phyloP scores from a whole-genome alignment of 139 green algal genomes.

The Volvox africanus region DNA sequence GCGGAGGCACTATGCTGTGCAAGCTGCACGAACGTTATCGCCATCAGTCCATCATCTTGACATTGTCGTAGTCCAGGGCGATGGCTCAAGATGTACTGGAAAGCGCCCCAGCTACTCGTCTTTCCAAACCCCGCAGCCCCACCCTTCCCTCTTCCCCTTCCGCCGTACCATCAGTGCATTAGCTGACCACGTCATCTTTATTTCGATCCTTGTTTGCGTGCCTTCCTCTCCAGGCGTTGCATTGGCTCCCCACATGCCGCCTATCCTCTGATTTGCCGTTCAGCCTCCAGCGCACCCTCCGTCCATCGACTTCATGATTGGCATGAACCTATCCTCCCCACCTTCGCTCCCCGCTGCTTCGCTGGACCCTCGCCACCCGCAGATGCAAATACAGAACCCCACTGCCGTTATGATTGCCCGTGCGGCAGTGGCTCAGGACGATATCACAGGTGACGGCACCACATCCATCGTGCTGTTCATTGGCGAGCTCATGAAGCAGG shows the following conservation, averaged over 20 bases:
- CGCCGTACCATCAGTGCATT: no score
- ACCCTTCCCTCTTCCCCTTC: no score
- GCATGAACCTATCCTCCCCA: background rate
- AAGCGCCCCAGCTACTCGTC: background rate
- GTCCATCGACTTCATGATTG: no score
- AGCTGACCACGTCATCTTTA: no score
- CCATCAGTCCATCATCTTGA: background rate
- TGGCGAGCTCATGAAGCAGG: conserved; percentile 98
- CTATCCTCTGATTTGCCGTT: no score
- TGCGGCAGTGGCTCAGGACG: conserved; percentile 97
- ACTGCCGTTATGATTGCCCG: conserved; percentile 99
- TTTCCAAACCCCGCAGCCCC: no score
- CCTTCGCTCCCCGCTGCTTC: background rate
- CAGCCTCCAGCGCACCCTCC: no score
- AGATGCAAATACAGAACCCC: conserved; percentile 99
- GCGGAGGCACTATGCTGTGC: background rate
- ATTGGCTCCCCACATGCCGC: no score
- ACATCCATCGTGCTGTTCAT: conserved; percentile 97
- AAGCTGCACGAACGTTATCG: background rate
- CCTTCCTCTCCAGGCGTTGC: no score
- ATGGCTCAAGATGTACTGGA: background rate
- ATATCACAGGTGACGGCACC: conserved; percentile 97
- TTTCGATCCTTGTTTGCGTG: no score
- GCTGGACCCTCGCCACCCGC: background rate
- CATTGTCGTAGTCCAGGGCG: no score